Conservation (phyloP, 345 rosid species). For the Lumnitzera littorea region DNA sequence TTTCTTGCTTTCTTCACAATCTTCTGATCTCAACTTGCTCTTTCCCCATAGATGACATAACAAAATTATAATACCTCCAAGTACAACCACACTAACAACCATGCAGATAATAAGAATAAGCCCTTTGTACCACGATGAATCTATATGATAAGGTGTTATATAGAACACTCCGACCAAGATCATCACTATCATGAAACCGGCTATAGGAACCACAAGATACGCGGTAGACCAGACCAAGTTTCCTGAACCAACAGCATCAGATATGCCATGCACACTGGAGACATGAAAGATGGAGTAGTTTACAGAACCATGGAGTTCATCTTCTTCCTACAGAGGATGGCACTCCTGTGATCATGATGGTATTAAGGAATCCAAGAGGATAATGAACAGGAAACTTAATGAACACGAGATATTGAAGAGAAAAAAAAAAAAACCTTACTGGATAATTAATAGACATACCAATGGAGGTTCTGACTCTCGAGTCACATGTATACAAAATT, state of each 20-base stretch:
- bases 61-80: conserved; percentile 62
- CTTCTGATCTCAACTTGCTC: conserved; percentile 12
- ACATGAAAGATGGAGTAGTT: conserved; percentile 25
- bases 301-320: conserved; percentile 17
- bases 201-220: conserved; percentile 41
- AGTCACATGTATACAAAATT: conserved; percentile 54
- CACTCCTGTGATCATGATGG: not conserved
- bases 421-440: not conserved
- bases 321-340: conserved; percentile 61
- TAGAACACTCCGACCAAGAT: conserved; percentile 42
- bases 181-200: conserved; percentile 43
- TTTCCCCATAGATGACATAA: conserved; percentile 69
- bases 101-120: conserved; percentile 56
- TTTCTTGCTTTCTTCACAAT: conserved; percentile 5
- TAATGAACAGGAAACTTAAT: not conserved
- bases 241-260: conserved; percentile 70
- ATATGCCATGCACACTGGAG: conserved; percentile 42
- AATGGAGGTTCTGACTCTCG: conserved; percentile 61
- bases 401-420: too few species aligned
- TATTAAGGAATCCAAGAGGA: too few species aligned
- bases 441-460: conserved; percentile 22
- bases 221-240: conserved; percentile 66
- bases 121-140: conserved; percentile 86
- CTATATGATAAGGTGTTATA: conserved; percentile 41
- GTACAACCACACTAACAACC: conserved; percentile 49